Percentiles rank a stretch among this genome's conserved stretches.
phyloP scores from a whole-genome alignment of 2,329 filamentous ascomycete species.

The Trichoderma arundinaceum region DNA sequence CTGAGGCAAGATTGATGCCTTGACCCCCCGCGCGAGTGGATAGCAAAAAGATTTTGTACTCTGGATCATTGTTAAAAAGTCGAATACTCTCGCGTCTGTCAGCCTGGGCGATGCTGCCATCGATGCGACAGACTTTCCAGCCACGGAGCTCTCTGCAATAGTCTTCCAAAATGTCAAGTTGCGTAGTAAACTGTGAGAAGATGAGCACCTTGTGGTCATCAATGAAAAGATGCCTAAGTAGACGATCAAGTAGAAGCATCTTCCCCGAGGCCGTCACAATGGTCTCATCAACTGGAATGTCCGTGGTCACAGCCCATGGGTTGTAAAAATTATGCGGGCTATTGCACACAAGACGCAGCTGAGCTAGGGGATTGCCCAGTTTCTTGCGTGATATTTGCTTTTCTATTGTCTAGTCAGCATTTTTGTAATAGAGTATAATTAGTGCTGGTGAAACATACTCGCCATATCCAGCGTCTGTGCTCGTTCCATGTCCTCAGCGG shows the following conservation, averaged over 20 bases:
- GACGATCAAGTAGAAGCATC: slow-evolving; percentile 89
- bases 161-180: slow-evolving; percentile 87
- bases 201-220: slow-evolving; percentile 89
- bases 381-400: slow-evolving; percentile 90
- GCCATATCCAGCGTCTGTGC: slow-evolving; percentile 75
- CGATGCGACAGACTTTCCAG: slow-evolving; percentile 88
- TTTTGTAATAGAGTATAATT: rapidly evolving
- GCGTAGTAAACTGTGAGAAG: slow-evolving; percentile 95
- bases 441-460: slow-evolving; percentile 57
- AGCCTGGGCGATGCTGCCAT: slow-evolving; percentile 80
- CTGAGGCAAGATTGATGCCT: slow-evolving; percentile 90
- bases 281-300: slow-evolving; percentile 72
- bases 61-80: slow-evolving; percentile 69
- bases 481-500: slow-evolving; percentile 66
- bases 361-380: slow-evolving; percentile 89
- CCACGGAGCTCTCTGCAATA: slow-evolving; percentile 77
- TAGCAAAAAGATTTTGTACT: slow-evolving; percentile 79
- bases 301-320: slow-evolving; percentile 72
- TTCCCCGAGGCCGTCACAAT: slow-evolving; percentile 90
- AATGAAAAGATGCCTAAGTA: slow-evolving; percentile 76
- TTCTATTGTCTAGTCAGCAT: slow-evolving; percentile 54
- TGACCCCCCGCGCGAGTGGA: slow-evolving; percentile 92
- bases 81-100: slow-evolving; percentile 74
- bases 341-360: slow-evolving; percentile 90
- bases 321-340: slow-evolving; percentile 97